Evolutionary conservation across 768 basidiomycete species (phyloP), one percentile per base, ranked within the genome.

Genomic region (Leccinum barrowsii): DNA sequence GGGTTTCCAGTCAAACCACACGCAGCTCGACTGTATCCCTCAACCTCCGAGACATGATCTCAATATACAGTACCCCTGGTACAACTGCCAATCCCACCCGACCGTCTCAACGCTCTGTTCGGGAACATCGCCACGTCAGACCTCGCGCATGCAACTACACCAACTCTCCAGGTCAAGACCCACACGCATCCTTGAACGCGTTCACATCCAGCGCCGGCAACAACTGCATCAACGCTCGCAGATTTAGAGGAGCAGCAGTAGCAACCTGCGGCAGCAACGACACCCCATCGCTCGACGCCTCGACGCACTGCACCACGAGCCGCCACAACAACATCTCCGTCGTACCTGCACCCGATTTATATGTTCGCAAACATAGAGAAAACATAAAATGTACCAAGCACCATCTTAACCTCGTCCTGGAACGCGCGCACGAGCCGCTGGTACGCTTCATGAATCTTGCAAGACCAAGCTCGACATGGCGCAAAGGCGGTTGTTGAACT

Each of bases 271-370:
- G 17, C 37, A 34, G 59, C 15, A 59, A 54, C 11, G 62, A 53
- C 13, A 34, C 53, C 4, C 50, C 8, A 69, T 76, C 50, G 21
- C 13, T 15, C 4, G 46, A 21, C 63, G 74, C 63, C 69, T 72
- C 65, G 40, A 78, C 70, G 70, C 89, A 94, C 67, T 85, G 85
- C 13, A 82, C 78, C 28, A 92, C 67, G 65, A 95, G 94, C 15
- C 91, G 80, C 87, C 90, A 92, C 15, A 92, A 75, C 19, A 94
- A 78, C 17, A 94, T 88, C 72, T 95, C 94, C 52, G 85, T 73
- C 15, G 86, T 82, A 56, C 81, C 89, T 89, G 28, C 10, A 11
- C 8, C 49, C 28, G n/a, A 17, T 21, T 8, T 8, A 42, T 42
- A 42, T 42, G 40, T 19, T 42, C 4, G n/a, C n/a, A n/a, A 19